Base-by-base conservation (phyloP, 208 protist species). In the Tritrichomonas musculus region DNA sequence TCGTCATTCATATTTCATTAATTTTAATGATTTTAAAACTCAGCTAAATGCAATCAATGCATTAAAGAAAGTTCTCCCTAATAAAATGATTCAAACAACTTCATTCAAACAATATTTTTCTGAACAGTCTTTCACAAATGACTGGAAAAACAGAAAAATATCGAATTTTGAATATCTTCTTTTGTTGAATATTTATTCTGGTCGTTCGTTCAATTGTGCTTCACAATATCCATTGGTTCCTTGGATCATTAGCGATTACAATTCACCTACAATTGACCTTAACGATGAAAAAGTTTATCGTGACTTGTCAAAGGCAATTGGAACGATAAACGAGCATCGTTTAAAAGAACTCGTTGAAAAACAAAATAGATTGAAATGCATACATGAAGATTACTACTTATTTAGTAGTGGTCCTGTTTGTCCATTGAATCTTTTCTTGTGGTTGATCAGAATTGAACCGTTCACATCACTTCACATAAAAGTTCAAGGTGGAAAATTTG, bases 231-330 rank as follows among this genome's bases (percentile, higher is more conserved):
- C 47, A 39, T 20, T 57, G 5, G 33, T 88, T 30, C 77, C 77
- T 3, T 95, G 94, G 94, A 93, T 96, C 33, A 39, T 96, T 47
- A 20, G 30, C 0, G 94, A 95, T 80, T 95, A 95, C 72, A 25
- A 36, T n/a, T 93, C 80, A 55, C 1, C 0, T 41, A 36, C 14
- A 25, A 47, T 88, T 20, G 47, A 88, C 22, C 36, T 88, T 39
- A 57, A 53, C 5, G 47, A 88, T 33, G 0, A 0, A 93, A 39
- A 94, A 13, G 17, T 66, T 44, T 96, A 93, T 80, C 92, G 95
- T n/a, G 94, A 95, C 92, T 93, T 96, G 4, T 82, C 77, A 60
- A 94, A 94, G 60, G 94, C 95, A 17, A 82, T 96, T 49, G 95
- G 95, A 33, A 47, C 77, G 17, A 47, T 88, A 53, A 92, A 44